Base-by-base conservation (phyloP, 2,329 filamentous ascomycete genomes). In the Esteya vermicola region DNA sequence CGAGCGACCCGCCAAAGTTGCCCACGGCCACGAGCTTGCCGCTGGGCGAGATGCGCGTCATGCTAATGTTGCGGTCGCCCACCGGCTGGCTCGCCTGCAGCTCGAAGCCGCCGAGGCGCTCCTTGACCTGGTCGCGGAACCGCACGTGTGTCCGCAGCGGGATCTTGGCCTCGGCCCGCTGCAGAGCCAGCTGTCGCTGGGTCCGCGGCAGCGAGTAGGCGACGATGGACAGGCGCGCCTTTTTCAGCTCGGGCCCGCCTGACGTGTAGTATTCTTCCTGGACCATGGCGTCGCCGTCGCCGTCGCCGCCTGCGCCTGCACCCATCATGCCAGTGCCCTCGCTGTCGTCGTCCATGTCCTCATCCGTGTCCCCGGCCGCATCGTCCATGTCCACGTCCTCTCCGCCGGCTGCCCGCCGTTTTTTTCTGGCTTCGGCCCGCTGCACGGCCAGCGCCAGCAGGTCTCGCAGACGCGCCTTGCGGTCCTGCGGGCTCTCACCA, bases 251-350 rank as follows among this genome's bases (percentile, higher is more conserved):
- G 4, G 74, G 67, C 2, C 78, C 75, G 4, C 91, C 91, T 50
- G 82, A 73, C 0, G 89, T 94, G 57, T 95, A 98, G 58, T 95
- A 98, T 51, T 98, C 91, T 54, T 96, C 86, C 48, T 93, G 83
- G 50, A 80, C 76, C 39, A 88, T 84, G 3, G 69, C 78, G 36
- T 74, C 77, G 16, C 77, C 75, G 5, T 74, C 75, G 43, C 58
- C 55, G 7, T 57, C 58, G 19, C 23, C 21, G 13, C 37, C 41
- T 32, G 32, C 35, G 2, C 75, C 57, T 61, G 41, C 13, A 10
- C 28, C 5, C 28, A n/a, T 4, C 28, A 7, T 14, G 14, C 14
- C n/a, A 14, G 6, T 7, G 12, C 12, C 28, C 13, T 57, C 54
- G 9, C 55, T 58, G 19, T 73, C 38, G 80, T 75, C 3, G 79